Percentiles rank a stretch among this genome's conserved stretches.
Evolutionary conservation across 352 stramenopile genomes (phyloP).

Genomic region (Globisporangium spinosum): DNA sequence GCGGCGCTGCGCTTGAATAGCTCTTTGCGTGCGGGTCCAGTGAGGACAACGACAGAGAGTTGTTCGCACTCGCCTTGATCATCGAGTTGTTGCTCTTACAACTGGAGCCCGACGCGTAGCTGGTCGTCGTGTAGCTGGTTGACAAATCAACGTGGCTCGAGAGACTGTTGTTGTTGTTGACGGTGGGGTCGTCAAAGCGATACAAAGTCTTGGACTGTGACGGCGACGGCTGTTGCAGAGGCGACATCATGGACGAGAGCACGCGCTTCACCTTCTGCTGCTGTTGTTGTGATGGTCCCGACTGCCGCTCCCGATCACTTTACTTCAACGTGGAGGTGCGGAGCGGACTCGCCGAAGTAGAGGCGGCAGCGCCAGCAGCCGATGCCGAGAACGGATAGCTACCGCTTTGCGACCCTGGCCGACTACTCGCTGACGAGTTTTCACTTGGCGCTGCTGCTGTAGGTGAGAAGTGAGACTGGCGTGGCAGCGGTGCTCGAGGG

Average conservation of each 20-base stretch:
- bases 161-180: not conserved
- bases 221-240: not conserved
- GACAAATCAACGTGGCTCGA: not conserved
- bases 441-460: not conserved
- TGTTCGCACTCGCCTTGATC: not conserved
- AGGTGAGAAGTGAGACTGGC: not conserved
- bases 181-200: not conserved
- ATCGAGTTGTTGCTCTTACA: not conserved
- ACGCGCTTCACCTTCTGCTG: not conserved
- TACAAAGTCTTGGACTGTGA: not conserved
- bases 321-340: not conserved
- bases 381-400: not conserved
- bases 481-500: not conserved
- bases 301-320: not conserved
- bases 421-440: not conserved
- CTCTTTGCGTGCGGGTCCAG: slow-evolving; percentile 6
- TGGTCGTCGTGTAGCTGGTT: slow-evolving; percentile 12
- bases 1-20: not conserved
- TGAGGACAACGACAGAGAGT: not conserved
- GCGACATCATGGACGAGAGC: slow-evolving; percentile 18
- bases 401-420: not conserved
- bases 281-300: not conserved
- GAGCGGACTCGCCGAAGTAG: not conserved
- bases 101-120: not conserved
- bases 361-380: not conserved